These are phyloP conservation scores for Passiflora organensis DNA, from an alignment of 345 rosid genomes.

Conservation along the genomic window DNA sequence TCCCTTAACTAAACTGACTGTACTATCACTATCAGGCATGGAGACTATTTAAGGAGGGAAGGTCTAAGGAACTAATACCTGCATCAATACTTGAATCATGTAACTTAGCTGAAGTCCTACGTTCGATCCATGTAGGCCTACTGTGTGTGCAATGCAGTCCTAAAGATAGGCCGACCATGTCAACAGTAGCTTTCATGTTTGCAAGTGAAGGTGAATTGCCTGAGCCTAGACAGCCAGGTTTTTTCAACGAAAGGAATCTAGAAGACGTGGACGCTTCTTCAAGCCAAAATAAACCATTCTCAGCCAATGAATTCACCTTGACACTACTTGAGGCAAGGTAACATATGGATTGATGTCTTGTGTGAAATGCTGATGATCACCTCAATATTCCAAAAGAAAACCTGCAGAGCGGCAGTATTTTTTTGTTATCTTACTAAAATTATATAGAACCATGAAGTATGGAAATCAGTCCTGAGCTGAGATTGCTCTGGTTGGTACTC, in stretches of 20 bases:
- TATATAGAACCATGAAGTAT: no score
- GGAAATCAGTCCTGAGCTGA: no score
- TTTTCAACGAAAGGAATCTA: constrained; percentile 13
- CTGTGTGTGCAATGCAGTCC: constrained; percentile 38
- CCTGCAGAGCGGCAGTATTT: no score
- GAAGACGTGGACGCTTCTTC: constrained; percentile 15
- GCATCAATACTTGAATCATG: constrained; percentile 1
- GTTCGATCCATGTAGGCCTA: constrained; percentile 38
- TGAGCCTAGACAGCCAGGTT: constrained; percentile 33
- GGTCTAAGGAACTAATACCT: constrained; percentile 18
- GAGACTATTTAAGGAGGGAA: constrained; percentile 26
- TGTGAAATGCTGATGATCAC: no score
- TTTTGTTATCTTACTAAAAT: no score
- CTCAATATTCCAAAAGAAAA: not conserved
- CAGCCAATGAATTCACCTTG: no score
- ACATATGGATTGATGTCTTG: no score
- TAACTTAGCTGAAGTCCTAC: constrained; percentile 16
- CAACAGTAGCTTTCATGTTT: constrained; percentile 34
- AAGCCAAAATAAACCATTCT: constrained; percentile 9
- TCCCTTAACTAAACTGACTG: not conserved
- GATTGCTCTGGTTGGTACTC: no score
- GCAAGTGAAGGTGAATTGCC: constrained; percentile 15
- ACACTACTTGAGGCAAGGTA: not conserved
- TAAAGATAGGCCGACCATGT: constrained; percentile 37
- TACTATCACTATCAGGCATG: constrained; percentile 25